Evolutionary conservation across 176 grass and related monocot species (phyloP).

Genomic region (Tillandsia fasciculata): DNA sequence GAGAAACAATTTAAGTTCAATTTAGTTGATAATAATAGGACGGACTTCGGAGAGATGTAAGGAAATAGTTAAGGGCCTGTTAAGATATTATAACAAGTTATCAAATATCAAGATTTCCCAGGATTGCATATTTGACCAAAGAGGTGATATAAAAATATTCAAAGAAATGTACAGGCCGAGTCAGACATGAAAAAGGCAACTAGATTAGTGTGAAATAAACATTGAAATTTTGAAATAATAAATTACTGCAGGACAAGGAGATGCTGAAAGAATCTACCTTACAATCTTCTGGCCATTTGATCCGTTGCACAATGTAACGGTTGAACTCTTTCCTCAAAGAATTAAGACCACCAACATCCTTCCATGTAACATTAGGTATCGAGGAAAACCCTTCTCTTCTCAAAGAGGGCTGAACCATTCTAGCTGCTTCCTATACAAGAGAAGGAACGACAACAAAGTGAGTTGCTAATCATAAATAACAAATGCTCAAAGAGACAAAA

Average conservation of each 20-base stretch:
- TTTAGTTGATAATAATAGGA: too few relatives aligned
- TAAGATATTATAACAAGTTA: too few relatives aligned
- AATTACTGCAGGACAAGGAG: neutral
- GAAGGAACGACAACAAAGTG: neutral
- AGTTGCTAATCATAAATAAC: neutral
- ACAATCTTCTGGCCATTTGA: constrained; percentile 78
- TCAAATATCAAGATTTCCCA: too few relatives aligned
- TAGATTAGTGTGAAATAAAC: too few relatives aligned
- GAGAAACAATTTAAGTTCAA: too few relatives aligned
- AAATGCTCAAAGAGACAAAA: neutral
- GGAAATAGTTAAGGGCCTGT: too few relatives aligned
- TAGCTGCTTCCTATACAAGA: constrained; percentile 56
- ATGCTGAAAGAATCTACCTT: constrained; percentile 38
- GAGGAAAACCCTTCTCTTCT: constrained; percentile 99
- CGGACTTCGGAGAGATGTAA: too few relatives aligned
- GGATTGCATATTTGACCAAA: too few relatives aligned
- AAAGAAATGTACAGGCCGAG: too few relatives aligned
- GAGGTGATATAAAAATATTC: too few relatives aligned
- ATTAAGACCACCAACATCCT: constrained; percentile 87
- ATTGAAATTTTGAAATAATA: neutral
- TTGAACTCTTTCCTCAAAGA: constrained; percentile 75
- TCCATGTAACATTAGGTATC: constrained; percentile 87
- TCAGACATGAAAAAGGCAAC: too few relatives aligned
- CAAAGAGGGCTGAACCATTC: constrained; percentile 89
- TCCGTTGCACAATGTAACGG: constrained; percentile 61